Conservation (phyloP, 2,329 filamentous ascomycete genomes). For the Clathrospora elynae region DNA sequence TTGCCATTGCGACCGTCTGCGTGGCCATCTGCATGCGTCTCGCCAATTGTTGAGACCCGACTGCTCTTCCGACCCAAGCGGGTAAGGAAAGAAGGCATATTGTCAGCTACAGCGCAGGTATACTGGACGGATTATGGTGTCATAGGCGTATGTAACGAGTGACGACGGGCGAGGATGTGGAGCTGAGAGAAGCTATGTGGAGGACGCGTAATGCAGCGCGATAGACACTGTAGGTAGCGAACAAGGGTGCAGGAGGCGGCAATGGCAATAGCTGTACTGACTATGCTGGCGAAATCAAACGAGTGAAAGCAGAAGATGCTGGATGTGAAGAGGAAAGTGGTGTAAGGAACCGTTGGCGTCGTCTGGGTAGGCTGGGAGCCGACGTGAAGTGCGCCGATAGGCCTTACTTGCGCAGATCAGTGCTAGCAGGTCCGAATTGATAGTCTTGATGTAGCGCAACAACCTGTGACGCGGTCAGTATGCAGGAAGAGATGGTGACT, state of each 20-base stretch:
- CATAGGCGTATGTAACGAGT: slow-evolving; percentile 25
- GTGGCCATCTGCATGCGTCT: slow-evolving; percentile 21
- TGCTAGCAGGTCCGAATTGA: slow-evolving; percentile 18
- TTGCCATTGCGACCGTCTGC: slow-evolving; percentile 27
- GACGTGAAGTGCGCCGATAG: slow-evolving; percentile 16
- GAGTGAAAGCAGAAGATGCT: slow-evolving; percentile 30
- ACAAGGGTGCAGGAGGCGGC: slow-evolving; percentile 21
- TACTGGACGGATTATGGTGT: slow-evolving; percentile 13
- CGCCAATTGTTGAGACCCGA: slow-evolving; percentile 63
- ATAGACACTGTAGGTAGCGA: slow-evolving; percentile 19
- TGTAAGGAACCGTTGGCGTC: slow-evolving; percentile 9
- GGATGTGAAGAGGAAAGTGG: slow-evolving; percentile 17
- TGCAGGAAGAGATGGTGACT: slow-evolving; percentile 6
- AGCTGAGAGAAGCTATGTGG: slow-evolving; percentile 16
- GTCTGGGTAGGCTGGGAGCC: slow-evolving; percentile 8
- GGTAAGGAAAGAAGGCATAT: slow-evolving; percentile 69
- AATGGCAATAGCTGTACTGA: slow-evolving; percentile 27
- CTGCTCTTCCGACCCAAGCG: slow-evolving; percentile 74
- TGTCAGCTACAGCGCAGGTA: slow-evolving; percentile 16
- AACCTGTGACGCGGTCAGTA: neutral
- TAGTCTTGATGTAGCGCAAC: slow-evolving; percentile 3
- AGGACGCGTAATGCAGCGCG: slow-evolving; percentile 37
- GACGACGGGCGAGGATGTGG: slow-evolving; percentile 17
- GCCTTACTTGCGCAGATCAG: slow-evolving; percentile 10
- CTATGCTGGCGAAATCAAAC: slow-evolving; percentile 25